Base-by-base conservation (phyloP, 2,329 filamentous ascomycete species). In the Phaeoacremonium minimum region DNA sequence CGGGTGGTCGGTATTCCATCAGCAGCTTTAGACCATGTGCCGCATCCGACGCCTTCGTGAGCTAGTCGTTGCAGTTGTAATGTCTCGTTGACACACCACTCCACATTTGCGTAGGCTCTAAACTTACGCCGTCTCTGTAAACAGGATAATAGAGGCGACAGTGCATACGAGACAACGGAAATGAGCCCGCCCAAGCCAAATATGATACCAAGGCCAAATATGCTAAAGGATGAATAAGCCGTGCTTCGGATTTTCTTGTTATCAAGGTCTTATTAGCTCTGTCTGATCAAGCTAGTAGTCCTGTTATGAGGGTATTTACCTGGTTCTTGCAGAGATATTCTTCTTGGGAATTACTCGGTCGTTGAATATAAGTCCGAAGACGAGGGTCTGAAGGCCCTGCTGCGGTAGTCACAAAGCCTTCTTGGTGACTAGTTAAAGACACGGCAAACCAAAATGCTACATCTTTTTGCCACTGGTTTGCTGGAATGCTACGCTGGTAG, bases 161-260 rank as follows among this genome's bases (percentile, higher is more conserved):
- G 28, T 3, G 38, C 19, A 34, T 38, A 50, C 2, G 46, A 55
- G 3, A 34, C n/a, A 4, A 42, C 8, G 5, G 48, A 35, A 13
- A 47, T 40, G 8, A 49, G 5, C 4, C 32, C 14, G 7, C 53
- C 51, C 2, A 41, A 13, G n/a, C 43, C 28, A 8, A 46, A 45
- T 8, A 46, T 50, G 30, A 52, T 47, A 17, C 37, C 20, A 7
- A 57, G 36, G n/a, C 46, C 45, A 18, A 57, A 52, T 16, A 56
- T 13, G 34, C 48, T 56, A 32, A 57, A 55, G 4, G 51, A 51
- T 1, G 32, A 35, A 32, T 51, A 48, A 4, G 30, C 35, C 1
- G 43, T 44, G 7, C 35, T 52, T 2, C 33, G 36, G 7, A 55
- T 50, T 45, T 53, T 56, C 51, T 56, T 36, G 11, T n/a, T n/a